Evolutionary conservation across 1,284 basidiomycete species (phyloP).

Genomic region (Ganoderma boninense): DNA sequence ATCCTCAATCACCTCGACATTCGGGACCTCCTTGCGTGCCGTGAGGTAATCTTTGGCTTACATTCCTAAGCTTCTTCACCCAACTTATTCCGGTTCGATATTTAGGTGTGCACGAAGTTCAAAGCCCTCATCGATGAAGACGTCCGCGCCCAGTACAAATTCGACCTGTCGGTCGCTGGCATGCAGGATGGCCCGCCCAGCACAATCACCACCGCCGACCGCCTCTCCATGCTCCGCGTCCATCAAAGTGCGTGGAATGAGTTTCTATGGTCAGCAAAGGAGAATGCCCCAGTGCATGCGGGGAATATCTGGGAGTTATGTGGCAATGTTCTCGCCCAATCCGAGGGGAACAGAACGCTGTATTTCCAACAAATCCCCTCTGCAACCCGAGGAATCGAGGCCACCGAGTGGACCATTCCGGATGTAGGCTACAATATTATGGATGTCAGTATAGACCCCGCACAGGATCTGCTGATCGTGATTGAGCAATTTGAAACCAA

Average conservation of each 20-base stretch:
- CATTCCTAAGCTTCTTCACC: not conserved
- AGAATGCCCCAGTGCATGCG: slow-evolving; percentile 47
- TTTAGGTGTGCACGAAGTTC: slow-evolving; percentile 56
- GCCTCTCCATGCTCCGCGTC: slow-evolving; percentile 50
- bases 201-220: slow-evolving; percentile 42
- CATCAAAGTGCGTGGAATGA: slow-evolving; percentile 58
- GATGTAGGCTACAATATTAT: slow-evolving; percentile 50
- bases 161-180: slow-evolving; percentile 60
- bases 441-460: slow-evolving; percentile 70
- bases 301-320: slow-evolving; percentile 60
- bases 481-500: slow-evolving; percentile 50
- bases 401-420: slow-evolving; percentile 56
- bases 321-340: slow-evolving; percentile 65
- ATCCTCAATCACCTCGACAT: slow-evolving; percentile 42
- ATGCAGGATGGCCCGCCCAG: slow-evolving; percentile 53
- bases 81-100: not conserved
- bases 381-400: slow-evolving; percentile 52
- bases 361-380: slow-evolving; percentile 62
- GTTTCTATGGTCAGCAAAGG: slow-evolving; percentile 49
- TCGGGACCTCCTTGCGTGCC: slow-evolving; percentile 47
- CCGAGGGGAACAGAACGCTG: slow-evolving; percentile 42
- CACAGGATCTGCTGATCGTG: slow-evolving; percentile 65
- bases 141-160: slow-evolving; percentile 54
- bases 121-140: slow-evolving; percentile 47
- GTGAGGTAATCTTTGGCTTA: slow-evolving; percentile 41